Conservation (phyloP, 2,329 filamentous ascomycete genomes). For the Mariannaea elegans region DNA sequence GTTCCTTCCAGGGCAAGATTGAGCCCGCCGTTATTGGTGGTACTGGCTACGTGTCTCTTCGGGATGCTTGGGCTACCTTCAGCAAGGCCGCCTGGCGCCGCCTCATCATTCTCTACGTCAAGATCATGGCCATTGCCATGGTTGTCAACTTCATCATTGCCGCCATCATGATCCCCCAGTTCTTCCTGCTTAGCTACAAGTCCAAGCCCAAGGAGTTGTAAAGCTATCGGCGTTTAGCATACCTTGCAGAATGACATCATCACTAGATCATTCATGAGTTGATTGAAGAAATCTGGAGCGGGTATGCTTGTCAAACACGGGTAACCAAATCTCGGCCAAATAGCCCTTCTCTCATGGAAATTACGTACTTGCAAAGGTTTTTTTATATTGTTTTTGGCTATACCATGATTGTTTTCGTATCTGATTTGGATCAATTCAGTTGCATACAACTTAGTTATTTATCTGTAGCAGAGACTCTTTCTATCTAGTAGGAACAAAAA, state of each 20-base stretch:
- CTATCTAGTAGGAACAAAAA: constrained; percentile 24
- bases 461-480: constrained; percentile 18
- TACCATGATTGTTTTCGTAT: background rate
- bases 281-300: background rate
- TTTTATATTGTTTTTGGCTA: background rate
- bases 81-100: constrained; percentile 76
- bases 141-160: constrained; percentile 56
- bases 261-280: background rate
- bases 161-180: constrained; percentile 61
- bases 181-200: constrained; percentile 50
- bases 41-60: constrained; percentile 73
- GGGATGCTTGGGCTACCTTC: constrained; percentile 84
- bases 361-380: background rate
- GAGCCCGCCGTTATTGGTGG: constrained; percentile 79
- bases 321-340: background rate
- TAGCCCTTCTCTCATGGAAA: background rate
- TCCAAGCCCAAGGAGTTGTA: background rate
- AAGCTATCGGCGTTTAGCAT: background rate
- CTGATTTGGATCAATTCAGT: background rate
- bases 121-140: constrained; percentile 69
- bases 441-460: constrained; percentile 7
- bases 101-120: constrained; percentile 78
- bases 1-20: constrained; percentile 81
- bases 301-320: background rate
- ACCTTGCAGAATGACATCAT: background rate